Conservation (phyloP, 768 basidiomycete genomes). For the Scleroderma citrinum region DNA sequence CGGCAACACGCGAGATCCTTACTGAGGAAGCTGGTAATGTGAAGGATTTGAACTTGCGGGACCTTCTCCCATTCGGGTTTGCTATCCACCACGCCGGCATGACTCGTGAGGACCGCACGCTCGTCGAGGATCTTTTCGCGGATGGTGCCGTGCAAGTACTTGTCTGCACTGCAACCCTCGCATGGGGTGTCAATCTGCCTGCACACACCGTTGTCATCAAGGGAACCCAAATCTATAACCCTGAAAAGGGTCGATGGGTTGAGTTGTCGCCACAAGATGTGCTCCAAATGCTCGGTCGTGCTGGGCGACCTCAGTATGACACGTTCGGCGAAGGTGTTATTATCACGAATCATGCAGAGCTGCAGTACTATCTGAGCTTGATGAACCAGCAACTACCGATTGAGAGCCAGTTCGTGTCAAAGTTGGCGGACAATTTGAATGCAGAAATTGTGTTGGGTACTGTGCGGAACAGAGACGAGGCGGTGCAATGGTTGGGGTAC, state of each 20-base stretch:
- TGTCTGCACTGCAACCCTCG: slow-evolving; percentile 95
- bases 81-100: slow-evolving; percentile 98
- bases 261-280: slow-evolving; percentile 95
- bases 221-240: slow-evolving; percentile 99
- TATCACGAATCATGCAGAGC: slow-evolving; percentile 94
- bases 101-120: slow-evolving; percentile 82
- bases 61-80: slow-evolving; percentile 93
- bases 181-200: slow-evolving; percentile 98
- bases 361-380: slow-evolving; percentile 94
- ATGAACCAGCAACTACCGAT: slow-evolving; percentile 98
- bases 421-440: slow-evolving; percentile 92
- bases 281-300: slow-evolving; percentile 96
- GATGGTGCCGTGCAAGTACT: slow-evolving; percentile 91
- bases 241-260: slow-evolving; percentile 96
- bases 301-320: slow-evolving; percentile 95
- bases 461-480: slow-evolving; percentile 92
- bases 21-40: slow-evolving; percentile 78
- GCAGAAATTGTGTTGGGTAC: slow-evolving; percentile 96
- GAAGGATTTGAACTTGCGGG: slow-evolving; percentile 77
- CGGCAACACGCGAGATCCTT: slow-evolving; percentile 86
- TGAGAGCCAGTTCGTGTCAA: slow-evolving; percentile 89
- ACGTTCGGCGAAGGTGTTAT: slow-evolving; percentile 97
- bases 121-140: slow-evolving; percentile 91
- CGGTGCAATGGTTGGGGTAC: slow-evolving; percentile 95
- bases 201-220: slow-evolving; percentile 99